Evolutionary conservation across 2,329 filamentous ascomycete genomes (phyloP).

Genomic region (Aureobasidium sp.): DNA sequence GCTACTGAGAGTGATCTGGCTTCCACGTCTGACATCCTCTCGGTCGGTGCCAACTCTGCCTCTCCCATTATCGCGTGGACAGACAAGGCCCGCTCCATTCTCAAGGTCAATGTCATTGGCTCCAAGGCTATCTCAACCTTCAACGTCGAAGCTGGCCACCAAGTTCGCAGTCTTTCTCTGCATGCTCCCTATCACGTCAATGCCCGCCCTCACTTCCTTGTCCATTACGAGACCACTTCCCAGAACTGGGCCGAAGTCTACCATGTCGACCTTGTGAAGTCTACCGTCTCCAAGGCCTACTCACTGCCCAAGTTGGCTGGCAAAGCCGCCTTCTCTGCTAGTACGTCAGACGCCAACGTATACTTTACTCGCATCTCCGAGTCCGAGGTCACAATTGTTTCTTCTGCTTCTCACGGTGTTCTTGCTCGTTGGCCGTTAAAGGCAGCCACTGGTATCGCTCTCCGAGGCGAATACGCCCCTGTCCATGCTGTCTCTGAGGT

Average conservation of each 20-base stretch:
- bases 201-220: constrained; percentile 73
- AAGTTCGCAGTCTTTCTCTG: constrained; percentile 51
- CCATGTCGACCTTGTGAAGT: constrained; percentile 67
- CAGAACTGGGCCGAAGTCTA: constrained; percentile 81
- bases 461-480: constrained; percentile 31
- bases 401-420: constrained; percentile 68
- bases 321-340: constrained; percentile 69
- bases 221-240: constrained; percentile 64
- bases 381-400: constrained; percentile 65
- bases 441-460: constrained; percentile 24
- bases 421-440: constrained; percentile 67
- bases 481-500: constrained; percentile 75
- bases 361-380: constrained; percentile 81
- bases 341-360: constrained; percentile 69
- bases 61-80: constrained; percentile 71
- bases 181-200: constrained; percentile 68
- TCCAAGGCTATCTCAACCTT: constrained; percentile 40
- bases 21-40: constrained; percentile 57
- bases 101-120: constrained; percentile 65
- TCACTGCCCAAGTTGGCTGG: constrained; percentile 65
- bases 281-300: constrained; percentile 68
- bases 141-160: constrained; percentile 33
- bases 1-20: constrained; percentile 68
- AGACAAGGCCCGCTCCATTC: constrained; percentile 52
- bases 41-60: constrained; percentile 69